Conservation (phyloP, 306 rosid species). For the Chamaecrista fasciculata region DNA sequence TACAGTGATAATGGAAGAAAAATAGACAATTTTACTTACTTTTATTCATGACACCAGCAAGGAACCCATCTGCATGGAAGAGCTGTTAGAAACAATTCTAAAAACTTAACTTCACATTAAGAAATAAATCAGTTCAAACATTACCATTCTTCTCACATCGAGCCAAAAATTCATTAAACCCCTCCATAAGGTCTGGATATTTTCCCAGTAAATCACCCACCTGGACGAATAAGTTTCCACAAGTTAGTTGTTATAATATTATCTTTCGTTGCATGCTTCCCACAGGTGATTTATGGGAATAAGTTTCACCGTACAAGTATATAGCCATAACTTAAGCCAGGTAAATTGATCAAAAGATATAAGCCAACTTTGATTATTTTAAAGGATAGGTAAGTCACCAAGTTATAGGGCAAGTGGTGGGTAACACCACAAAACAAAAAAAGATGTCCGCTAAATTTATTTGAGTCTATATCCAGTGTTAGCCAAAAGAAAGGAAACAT, state of each 20-base stretch:
- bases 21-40: conserved; percentile 59
- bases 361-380: conserved; percentile 1
- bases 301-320: neutral
- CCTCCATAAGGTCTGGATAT: conserved; percentile 82
- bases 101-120: conserved; percentile 24
- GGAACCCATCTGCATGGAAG: conserved; percentile 89
- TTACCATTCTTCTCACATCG: conserved; percentile 94
- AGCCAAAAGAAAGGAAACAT: neutral
- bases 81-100: conserved; percentile 44
- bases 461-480: neutral
- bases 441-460: neutral
- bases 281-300: neutral
- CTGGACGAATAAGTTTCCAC: conserved; percentile 44
- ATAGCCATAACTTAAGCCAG: neutral
- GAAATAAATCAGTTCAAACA: conserved; percentile 32
- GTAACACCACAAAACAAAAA: neutral
- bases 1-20: conserved; percentile 15
- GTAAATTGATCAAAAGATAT: conserved; percentile 23
- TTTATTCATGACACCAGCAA: conserved; percentile 94
- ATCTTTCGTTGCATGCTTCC: neutral
- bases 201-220: conserved; percentile 87
- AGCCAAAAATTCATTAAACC: conserved; percentile 82
- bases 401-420: no score
- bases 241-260: conserved; percentile 31
- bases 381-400: neutral